Conservation (phyloP, 73 alveolate species). For the Paramecium caudatum region DNA sequence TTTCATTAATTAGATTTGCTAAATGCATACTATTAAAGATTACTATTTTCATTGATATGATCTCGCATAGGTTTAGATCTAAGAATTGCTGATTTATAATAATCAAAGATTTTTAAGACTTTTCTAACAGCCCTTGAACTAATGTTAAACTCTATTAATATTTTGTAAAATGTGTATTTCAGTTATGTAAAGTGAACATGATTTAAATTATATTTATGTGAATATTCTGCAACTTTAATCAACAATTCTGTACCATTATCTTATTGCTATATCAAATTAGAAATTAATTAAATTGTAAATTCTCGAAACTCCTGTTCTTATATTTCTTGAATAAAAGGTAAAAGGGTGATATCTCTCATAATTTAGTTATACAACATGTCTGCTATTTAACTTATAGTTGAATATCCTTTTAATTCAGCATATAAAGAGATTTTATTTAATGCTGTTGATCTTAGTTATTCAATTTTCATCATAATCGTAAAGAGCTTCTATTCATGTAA, state of each 20-base stretch:
- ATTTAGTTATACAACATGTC: neutral
- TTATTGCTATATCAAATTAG: slow-evolving; percentile 15
- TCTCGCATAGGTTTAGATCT: neutral
- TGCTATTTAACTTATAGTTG: neutral
- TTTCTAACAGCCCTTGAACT: neutral
- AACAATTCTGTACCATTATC: neutral
- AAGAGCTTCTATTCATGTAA: neutral
- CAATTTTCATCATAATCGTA: neutral
- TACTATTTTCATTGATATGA: neutral
- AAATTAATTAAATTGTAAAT: neutral
- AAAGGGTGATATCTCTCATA: neutral
- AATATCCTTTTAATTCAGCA: neutral
- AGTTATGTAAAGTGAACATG: slow-evolving; percentile 30
- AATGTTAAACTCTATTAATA: neutral
- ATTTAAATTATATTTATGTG: neutral
- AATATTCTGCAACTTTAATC: neutral
- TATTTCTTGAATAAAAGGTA: neutral
- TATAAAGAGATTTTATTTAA: neutral
- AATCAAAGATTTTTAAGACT: slow-evolving; percentile 15
- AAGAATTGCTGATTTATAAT: neutral
- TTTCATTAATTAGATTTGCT: neutral
- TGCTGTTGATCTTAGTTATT: neutral
- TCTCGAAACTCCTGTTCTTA: neutral
- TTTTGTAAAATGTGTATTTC: neutral
- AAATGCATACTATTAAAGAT: neutral